Conservation (phyloP, 805 yeast genomes). For the Lachancea fermentati region DNA sequence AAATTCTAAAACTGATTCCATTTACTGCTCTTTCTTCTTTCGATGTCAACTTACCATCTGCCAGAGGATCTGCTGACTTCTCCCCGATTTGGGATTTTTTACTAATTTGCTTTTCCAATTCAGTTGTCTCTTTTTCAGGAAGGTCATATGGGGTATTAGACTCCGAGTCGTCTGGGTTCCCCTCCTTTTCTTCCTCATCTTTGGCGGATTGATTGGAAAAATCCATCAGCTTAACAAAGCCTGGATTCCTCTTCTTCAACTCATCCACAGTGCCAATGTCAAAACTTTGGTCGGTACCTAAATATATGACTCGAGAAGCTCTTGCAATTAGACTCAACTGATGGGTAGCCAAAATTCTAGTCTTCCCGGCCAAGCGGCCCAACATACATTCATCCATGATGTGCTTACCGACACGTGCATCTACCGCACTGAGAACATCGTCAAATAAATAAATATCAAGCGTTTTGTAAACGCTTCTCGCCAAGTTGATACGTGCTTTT, state of each 20-base stretch:
- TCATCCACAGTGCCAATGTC: slow-evolving; percentile 58
- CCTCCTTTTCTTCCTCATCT: slow-evolving; percentile 24
- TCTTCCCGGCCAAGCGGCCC: slow-evolving; percentile 46
- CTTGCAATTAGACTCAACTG: slow-evolving; percentile 57
- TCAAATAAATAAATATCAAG: slow-evolving; percentile 57
- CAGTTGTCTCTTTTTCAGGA: slow-evolving; percentile 12
- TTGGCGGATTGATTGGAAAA: slow-evolving; percentile 35
- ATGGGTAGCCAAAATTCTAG: slow-evolving; percentile 70
- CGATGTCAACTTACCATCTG: slow-evolving; percentile 35
- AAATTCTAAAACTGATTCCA: slow-evolving; percentile 44
- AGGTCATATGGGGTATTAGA: slow-evolving; percentile 10
- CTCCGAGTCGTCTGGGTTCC: slow-evolving; percentile 22
- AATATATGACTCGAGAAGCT: slow-evolving; percentile 59
- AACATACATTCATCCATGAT: slow-evolving; percentile 55
- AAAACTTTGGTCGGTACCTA: slow-evolving; percentile 58
- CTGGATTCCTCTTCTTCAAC: slow-evolving; percentile 39
- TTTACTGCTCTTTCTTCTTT: slow-evolving; percentile 59
- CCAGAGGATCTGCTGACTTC: slow-evolving; percentile 9
- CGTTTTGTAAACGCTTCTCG: slow-evolving; percentile 61
- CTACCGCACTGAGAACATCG: slow-evolving; percentile 71
- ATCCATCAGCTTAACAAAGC: slow-evolving; percentile 48
- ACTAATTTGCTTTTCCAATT: slow-evolving; percentile 17
- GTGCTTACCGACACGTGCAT: slow-evolving; percentile 68
- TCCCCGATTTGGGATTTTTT: slow-evolving; percentile 14
- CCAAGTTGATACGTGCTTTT: slow-evolving; percentile 63